Base-by-base conservation (phyloP, 2,329 filamentous ascomycete species). In the Calonectria honghensis region DNA sequence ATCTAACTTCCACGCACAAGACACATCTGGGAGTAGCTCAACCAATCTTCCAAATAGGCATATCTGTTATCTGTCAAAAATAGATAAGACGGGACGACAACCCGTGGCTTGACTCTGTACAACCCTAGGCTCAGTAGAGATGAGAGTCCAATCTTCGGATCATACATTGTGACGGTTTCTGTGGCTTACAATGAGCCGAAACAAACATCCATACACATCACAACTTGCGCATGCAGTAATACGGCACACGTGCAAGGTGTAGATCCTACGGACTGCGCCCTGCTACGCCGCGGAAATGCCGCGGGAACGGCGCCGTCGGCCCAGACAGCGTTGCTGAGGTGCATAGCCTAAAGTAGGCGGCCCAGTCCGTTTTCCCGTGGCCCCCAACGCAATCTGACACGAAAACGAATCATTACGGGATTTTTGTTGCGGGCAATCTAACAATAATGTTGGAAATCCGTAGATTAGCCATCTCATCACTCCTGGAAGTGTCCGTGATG, bases 271-370 rank as follows among this genome's bases (percentile, higher is more conserved):
- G 27, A 29, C 70, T 52, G 32, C 37, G 41, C 39, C 37, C n/a
- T 37, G 35, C 54, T 61, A 10, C n/a, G 54, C 54, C 54, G 61
- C 45, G 20, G 24, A 18, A 70, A 75, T 73, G 67, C 70, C 59
- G 29, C 73, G 73, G 73, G 18, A 73, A 63, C 70, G 37, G 73
- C 52, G 52, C 73, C 73, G 73, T 73, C 73, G 73, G 73, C 31
- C 70, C 73, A 73, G 70, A 32, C 51, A 63, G 66, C 61, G 29
- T 48, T 68, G 66, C 59, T 68, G n/a, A 35, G 24, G 32, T 67
- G 51, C 70, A 73, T 75, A 73, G 70, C 27, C 73, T 75, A 73
- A 73, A 70, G 29, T 57, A 51, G 48, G 65, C 59, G 3, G 16
- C 9, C 2, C 31, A 27, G n/a, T 18, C 35, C 13, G n/a, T 61